Percentiles rank a stretch among this genome's conserved stretches.
Conservation (phyloP, 1,284 basidiomycete species). For the Mycosarcoma maydis region DNA sequence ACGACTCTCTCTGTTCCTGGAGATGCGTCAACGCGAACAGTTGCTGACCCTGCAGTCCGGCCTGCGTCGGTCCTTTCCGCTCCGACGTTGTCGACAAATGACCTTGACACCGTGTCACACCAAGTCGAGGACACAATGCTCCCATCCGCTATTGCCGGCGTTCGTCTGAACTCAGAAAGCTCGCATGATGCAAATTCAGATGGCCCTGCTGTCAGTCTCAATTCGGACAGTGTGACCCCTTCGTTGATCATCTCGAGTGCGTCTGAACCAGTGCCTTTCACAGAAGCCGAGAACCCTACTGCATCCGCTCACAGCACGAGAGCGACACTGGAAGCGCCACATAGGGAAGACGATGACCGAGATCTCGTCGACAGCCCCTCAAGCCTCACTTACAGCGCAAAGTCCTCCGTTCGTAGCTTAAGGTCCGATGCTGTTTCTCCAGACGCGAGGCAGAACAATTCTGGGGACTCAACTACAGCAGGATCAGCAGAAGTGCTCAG, state of each 20-base stretch:
- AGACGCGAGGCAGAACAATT: background rate
- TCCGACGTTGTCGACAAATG: background rate
- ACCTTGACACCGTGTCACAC: background rate
- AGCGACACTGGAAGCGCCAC: constrained; percentile 5
- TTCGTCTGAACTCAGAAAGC: background rate
- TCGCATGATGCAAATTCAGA: constrained; percentile 4
- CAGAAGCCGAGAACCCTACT: background rate
- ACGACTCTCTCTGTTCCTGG: constrained; percentile 5
- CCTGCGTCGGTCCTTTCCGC: background rate
- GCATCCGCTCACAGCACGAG: background rate
- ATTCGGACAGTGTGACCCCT: constrained; percentile 1
- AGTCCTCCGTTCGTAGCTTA: constrained; percentile 27
- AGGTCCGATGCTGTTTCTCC: constrained; percentile 12
- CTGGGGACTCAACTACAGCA: background rate
- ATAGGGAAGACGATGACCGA: constrained; percentile 12
- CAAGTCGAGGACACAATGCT: background rate
- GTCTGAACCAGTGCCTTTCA: constrained; percentile 17
- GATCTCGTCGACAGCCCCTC: constrained; percentile 36
- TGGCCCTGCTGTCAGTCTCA: background rate
- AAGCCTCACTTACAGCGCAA: constrained; percentile 23
- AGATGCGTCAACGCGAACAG: constrained; percentile 14
- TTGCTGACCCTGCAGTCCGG: constrained; percentile 14
- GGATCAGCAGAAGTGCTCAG: background rate
- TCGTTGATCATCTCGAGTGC: constrained; percentile 37
- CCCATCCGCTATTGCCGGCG: background rate